A percentile compares a stretch with the other conserved stretches of the same genome.
Evolutionary conservation across 805 yeast species (phyloP).

Genomic region (Zygotorulaspora chibaensis): DNA sequence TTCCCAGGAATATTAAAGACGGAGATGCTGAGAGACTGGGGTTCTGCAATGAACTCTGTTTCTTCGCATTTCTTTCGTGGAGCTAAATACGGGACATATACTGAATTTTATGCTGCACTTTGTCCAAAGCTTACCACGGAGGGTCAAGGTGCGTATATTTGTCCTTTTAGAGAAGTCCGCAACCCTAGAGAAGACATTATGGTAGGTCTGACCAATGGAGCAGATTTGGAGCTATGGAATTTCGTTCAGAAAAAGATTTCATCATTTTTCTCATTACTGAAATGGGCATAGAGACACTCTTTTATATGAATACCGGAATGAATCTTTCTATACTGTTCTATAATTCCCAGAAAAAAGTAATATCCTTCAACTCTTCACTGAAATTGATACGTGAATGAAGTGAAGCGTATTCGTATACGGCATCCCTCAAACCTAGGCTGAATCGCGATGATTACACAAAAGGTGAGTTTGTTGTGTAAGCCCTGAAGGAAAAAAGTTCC

Average conservation of each 20-base stretch:
- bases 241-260: constrained; percentile 19
- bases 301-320: too few species aligned
- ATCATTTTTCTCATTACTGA: constrained; percentile 2
- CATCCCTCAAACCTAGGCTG: too few species aligned
- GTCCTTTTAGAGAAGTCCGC: constrained; percentile 36
- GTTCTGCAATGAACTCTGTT: constrained; percentile 8
- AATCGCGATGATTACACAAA: too few species aligned
- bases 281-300: too few species aligned
- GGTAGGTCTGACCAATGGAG: constrained; percentile 26
- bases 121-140: constrained; percentile 31
- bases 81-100: constrained; percentile 36
- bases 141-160: constrained; percentile 34
- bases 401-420: too few species aligned
- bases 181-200: constrained; percentile 28
- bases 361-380: too few species aligned
- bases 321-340: too few species aligned
- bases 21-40: constrained; percentile 30
- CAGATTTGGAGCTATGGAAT: constrained; percentile 29
- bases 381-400: too few species aligned
- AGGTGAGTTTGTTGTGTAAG: too few species aligned
- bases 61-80: constrained; percentile 14
- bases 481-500: too few species aligned
- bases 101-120: constrained; percentile 38
- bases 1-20: constrained; percentile 38
- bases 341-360: too few species aligned